Base-by-base conservation (phyloP, 176 grass and related monocot genomes). In the Musa troglodytarum region DNA sequence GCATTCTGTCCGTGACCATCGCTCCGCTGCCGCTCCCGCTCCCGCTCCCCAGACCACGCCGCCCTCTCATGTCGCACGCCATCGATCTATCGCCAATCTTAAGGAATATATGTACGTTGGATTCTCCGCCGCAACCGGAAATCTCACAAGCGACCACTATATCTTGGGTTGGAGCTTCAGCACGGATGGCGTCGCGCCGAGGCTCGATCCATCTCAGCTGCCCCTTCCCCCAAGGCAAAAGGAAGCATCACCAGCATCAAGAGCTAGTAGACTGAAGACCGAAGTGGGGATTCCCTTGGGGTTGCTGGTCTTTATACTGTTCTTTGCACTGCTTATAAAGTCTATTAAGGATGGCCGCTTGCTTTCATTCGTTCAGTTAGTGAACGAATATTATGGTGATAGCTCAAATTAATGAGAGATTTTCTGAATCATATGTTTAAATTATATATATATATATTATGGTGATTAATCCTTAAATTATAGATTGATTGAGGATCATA, bases 71-170 rank as follows among this genome's bases (percentile, higher is more conserved):
- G 20, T 82, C 87, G 1, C 20, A 5, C n/a, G 12, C 34, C 16
- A 26, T 85, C 1, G 87, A 89, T 58, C 87, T 85, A 59, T 63
- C 24, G 63, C 76, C 76, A 6, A 80, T 24, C 78, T 89, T 10
- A 63, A 82, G 57, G 54, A 80, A n/a, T 49, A 80, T n/a, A 85
- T 80, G 87, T 82, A 81, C 5, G 81, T 82, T 16, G 81, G 81
- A 1, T 82, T 82, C 64, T 76, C 74, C 3, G 53, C 74, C 3
- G 7, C 81, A 11, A 82, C 81, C 2, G 64, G 23, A 63, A 70
- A 52, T 10, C 5, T 50, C 1, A 29, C 53, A 11, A 82, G 73
- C 54, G 34, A 52, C 12, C 81, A 82, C n/a, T 82, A 77, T 54
- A 71, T 82, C 59, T 57, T 76, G 2, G 81, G 73, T n/a, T 82